Conservation (phyloP, 345 rosid species). For the Salix brachista region DNA sequence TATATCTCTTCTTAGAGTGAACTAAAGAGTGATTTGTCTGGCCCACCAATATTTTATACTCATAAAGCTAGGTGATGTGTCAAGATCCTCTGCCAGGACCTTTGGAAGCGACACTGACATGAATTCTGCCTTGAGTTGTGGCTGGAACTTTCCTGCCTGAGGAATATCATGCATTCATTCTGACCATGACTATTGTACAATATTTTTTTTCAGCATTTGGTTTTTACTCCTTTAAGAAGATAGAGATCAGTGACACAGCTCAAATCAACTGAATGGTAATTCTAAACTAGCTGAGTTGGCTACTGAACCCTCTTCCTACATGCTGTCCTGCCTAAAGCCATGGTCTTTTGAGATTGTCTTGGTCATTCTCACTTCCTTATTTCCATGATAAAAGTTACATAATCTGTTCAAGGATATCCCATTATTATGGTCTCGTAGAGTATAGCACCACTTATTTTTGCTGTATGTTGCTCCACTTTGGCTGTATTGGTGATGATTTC, state of each 20-base stretch:
- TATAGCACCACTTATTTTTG: background rate
- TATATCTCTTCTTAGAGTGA: slow-evolving; percentile 18
- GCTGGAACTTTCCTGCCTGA: background rate
- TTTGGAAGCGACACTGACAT: background rate
- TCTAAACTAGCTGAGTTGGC: background rate
- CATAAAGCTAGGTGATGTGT: background rate
- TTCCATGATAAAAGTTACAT: background rate
- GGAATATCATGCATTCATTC: background rate
- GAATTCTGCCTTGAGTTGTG: background rate
- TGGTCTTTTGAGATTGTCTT: background rate
- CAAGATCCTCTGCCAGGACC: background rate
- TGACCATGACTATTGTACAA: background rate
- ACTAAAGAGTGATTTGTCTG: background rate
- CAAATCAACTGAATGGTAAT: background rate
- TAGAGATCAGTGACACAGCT: background rate
- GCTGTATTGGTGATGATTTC: slow-evolving; percentile 9
- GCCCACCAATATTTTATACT: background rate
- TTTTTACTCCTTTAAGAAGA: background rate
- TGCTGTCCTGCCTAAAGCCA: background rate
- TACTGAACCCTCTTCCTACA: background rate
- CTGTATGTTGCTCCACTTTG: slow-evolving; percentile 2
- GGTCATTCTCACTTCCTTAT: background rate
- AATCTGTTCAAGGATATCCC: background rate
- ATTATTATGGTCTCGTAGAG: background rate
- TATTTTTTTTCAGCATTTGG: background rate